A percentile compares a stretch with the other conserved stretches of the same genome.
phyloP scores from a whole-genome alignment of 75 land plant genomes.

The Sequoia sempervirens region DNA sequence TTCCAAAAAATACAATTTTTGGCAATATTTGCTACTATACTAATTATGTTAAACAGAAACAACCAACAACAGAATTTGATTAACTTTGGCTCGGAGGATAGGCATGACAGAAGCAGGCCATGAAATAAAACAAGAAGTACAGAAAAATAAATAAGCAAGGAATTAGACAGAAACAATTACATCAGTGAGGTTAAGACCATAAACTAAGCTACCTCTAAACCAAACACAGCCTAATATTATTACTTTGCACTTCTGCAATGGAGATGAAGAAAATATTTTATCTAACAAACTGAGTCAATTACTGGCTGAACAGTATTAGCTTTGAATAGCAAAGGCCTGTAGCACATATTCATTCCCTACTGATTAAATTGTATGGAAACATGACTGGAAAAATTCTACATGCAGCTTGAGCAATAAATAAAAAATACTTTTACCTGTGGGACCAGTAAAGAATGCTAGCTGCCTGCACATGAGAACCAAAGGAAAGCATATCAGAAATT shows the following conservation, averaged over 20 bases:
- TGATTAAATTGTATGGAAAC: background rate
- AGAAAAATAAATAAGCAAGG: background rate
- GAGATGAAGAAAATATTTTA: background rate
- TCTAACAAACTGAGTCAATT: background rate
- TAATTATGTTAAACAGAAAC: background rate
- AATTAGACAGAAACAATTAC: too few species aligned
- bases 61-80: background rate
- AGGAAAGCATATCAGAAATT: background rate
- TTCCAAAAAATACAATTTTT: too few species aligned
- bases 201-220: background rate
- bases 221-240: background rate
- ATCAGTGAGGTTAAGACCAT: background rate
- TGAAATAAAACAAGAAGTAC: background rate
- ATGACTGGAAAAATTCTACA: background rate
- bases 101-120: background rate
- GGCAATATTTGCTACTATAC: too few species aligned
- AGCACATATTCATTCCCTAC: background rate
- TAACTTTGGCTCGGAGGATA: background rate
- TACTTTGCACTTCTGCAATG: background rate
- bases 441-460: constrained; percentile 50
- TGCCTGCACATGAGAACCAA: constrained; percentile 36
- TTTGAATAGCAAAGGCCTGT: background rate
- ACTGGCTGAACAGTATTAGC: background rate
- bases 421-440: constrained; percentile 30
- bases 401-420: background rate